phyloP scores from a whole-genome alignment of 441 rosid species.

The Dalechampia spathulata region DNA sequence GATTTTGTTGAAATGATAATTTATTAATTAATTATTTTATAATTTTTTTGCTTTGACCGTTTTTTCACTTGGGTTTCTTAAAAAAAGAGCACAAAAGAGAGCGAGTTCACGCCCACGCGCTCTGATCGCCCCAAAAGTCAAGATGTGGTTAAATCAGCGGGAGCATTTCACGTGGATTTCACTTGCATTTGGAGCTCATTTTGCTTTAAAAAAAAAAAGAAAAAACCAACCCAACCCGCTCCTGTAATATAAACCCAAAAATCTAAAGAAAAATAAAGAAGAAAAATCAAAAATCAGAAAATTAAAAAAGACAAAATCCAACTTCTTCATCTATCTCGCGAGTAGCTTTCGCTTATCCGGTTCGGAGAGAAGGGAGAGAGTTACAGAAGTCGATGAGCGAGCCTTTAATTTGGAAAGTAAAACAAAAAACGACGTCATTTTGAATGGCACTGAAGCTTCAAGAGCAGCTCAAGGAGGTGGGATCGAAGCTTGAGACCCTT shows the following conservation, averaged over 20 bases:
- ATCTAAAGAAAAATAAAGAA: no score
- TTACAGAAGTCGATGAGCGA: conserved; percentile 3
- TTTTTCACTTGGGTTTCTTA: no score
- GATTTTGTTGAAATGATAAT: no score
- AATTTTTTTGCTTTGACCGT: no score
- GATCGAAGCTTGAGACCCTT: conserved; percentile 82
- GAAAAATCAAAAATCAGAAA: no score
- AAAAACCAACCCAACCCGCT: no score
- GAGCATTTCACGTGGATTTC: conserved; percentile 18
- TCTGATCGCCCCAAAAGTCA: background rate
- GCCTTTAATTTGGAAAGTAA: background rate
- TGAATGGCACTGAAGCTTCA: conserved; percentile 66
- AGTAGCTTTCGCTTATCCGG: no score
- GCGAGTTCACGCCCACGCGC: background rate
- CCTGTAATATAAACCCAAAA: background rate
- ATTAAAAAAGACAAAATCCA: no score
- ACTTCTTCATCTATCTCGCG: no score
- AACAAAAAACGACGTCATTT: conserved; percentile 3
- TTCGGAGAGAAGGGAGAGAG: no score
- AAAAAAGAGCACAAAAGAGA: no score
- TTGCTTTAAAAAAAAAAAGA: conserved; percentile 5
- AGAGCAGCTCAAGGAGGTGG: conserved; percentile 69
- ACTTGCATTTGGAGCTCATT: conserved; percentile 31
- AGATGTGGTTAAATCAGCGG: background rate
- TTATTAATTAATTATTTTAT: no score